Evolutionary conservation across 2,329 filamentous ascomycete genomes (phyloP).

Genomic region (Trichophyton mentagrophytes): DNA sequence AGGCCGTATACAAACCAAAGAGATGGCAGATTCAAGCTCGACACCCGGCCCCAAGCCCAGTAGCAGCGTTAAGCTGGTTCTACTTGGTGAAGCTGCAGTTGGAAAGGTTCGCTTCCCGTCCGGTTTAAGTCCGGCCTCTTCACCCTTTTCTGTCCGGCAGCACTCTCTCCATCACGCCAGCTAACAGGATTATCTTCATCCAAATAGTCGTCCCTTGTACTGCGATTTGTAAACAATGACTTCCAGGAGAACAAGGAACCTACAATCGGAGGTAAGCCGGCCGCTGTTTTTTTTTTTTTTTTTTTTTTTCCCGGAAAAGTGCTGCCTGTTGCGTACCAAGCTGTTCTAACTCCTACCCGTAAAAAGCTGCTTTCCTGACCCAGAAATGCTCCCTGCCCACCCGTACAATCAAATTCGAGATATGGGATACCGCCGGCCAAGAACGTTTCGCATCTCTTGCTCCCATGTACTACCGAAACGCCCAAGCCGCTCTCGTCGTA

Average conservation of each 20-base stretch:
- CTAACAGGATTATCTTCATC: neutral
- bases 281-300: neutral
- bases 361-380: slow-evolving; percentile 81
- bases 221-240: slow-evolving; percentile 98
- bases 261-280: slow-evolving; percentile 76
- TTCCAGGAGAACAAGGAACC: slow-evolving; percentile 99
- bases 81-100: slow-evolving; percentile 92
- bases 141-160: neutral
- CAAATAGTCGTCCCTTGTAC: slow-evolving; percentile 76
- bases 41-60: slow-evolving; percentile 71
- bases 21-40: slow-evolving; percentile 60
- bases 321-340: neutral
- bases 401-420: slow-evolving; percentile 76
- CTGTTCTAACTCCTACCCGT: slow-evolving; percentile 6
- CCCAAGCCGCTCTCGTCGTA: slow-evolving; percentile 97
- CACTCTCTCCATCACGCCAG: neutral
- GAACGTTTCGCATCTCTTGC: slow-evolving; percentile 98
- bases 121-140: neutral
- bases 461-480: slow-evolving; percentile 99
- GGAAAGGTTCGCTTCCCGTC: slow-evolving; percentile 61
- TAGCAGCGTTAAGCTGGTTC: slow-evolving; percentile 98
- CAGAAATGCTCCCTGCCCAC: slow-evolving; percentile 96
- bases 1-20: neutral
- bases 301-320: neutral
- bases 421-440: slow-evolving; percentile 97